phyloP scores from a whole-genome alignment of 805 yeast genomes.

The Ogataea allantospora region DNA sequence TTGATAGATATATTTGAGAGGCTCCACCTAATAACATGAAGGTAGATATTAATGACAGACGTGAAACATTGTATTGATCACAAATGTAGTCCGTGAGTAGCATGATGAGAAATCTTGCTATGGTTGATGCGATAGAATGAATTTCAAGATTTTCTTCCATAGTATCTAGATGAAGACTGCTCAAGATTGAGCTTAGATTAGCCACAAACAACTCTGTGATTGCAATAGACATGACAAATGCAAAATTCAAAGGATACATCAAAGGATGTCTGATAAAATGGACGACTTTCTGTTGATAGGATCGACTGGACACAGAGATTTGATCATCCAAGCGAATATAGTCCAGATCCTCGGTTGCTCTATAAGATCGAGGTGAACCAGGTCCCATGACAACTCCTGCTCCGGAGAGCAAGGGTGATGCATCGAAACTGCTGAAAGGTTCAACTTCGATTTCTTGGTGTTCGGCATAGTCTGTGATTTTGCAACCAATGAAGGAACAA shows the following conservation, averaged over 20 bases:
- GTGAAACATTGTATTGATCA: constrained; percentile 25
- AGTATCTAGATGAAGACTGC: constrained; percentile 18
- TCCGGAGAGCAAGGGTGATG: constrained; percentile 35
- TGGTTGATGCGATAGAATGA: constrained; percentile 63
- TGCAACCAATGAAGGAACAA: constrained; percentile 30
- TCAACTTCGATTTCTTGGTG: constrained; percentile 23
- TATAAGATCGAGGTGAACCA: constrained; percentile 31
- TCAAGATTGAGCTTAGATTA: constrained; percentile 59
- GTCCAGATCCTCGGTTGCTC: constrained; percentile 15
- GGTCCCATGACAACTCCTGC: constrained; percentile 33
- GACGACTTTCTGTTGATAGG: constrained; percentile 14
- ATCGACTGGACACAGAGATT: constrained; percentile 19
- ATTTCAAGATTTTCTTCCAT: constrained; percentile 27
- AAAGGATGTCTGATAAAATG: constrained; percentile 43
- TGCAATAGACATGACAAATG: constrained; percentile 71
- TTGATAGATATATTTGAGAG: constrained; percentile 32
- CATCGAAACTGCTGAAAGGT: constrained; percentile 30
- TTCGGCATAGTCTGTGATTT: constrained; percentile 29
- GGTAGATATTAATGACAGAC: constrained; percentile 28
- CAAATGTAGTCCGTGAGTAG: constrained; percentile 61
- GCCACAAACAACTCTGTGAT: constrained; percentile 85
- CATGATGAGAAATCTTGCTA: constrained; percentile 67
- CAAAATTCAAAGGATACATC: constrained; percentile 61
- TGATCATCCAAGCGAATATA: constrained; percentile 31
- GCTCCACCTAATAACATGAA: constrained; percentile 28